Base-by-base conservation (phyloP, 2,329 filamentous ascomycete genomes). In the Ascochyta pisi region DNA sequence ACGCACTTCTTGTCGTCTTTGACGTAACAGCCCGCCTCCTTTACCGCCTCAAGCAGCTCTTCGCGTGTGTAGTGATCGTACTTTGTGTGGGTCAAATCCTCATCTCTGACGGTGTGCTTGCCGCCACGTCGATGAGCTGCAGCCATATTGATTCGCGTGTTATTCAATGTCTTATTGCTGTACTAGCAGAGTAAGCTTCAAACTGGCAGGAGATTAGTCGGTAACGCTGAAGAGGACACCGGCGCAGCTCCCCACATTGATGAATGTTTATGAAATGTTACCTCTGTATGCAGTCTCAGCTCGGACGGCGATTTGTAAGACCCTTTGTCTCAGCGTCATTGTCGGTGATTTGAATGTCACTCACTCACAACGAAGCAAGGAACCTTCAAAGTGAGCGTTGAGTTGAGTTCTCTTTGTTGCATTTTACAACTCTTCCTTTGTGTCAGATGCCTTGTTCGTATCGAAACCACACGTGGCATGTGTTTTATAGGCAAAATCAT, bases 1-100 rank as follows among this genome's bases (percentile, higher is more conserved):
- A 64, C 60, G 26, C 54, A 54, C 40, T 74, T 74, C 41, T 63
- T 66, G 66, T 73, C 68, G 26, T 73, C 69, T 31, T 73, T 71
- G 12, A 58, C 43, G n/a, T 63, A 70, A 41, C 69, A 43, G 10
- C 60, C 54, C 3, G 61, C 60, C n/a, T 61, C 66, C 15, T 62
- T 65, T 7, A 61, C 54, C 4, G 60, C 61, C 15, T 46, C 31
- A 6, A 63, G 44, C 0, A 75, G 66, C 26, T 69, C 64, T 22
- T 58, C 56, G 35, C 68, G 64, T 31, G 60, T 64, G 41, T 58
- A 63, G 4, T 61, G 46, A 35, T 75, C 73, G 55, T 67, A 74
- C 8, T 67, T 57, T 6, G 71, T 72, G n/a, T 65, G 46, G 0
- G 73, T 74, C 8, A 46, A 45, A 44, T 73, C 53, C 19, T 64